A percentile compares a stretch with the other conserved stretches of the same genome.
phyloP scores from a whole-genome alignment of 2,329 filamentous ascomycete species.

The Fusarium incarnatum region DNA sequence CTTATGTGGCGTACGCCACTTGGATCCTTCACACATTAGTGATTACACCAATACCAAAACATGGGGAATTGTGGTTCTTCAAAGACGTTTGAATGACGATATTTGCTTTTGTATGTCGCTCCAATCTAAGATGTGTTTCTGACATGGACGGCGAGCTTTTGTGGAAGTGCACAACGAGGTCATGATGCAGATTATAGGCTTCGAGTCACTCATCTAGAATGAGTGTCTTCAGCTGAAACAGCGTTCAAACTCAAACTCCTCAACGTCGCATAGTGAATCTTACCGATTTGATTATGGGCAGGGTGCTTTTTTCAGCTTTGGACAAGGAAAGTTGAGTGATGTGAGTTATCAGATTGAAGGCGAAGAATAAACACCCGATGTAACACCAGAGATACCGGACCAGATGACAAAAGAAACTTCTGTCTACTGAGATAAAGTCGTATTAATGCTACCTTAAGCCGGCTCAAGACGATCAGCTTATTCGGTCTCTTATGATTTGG shows the following conservation, averaged over 20 bases:
- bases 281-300: not conserved
- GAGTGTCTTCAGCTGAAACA: not conserved
- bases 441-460: too few relatives aligned
- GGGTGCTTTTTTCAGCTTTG: not conserved
- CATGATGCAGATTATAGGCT: not conserved
- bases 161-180: not conserved
- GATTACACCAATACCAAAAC: not conserved
- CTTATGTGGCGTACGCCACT: not conserved
- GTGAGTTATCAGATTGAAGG: not conserved
- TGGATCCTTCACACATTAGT: not conserved
- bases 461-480: too few relatives aligned
- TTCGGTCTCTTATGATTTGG: too few relatives aligned
- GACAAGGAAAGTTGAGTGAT: not conserved
- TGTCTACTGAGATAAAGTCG: too few relatives aligned
- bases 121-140: not conserved
- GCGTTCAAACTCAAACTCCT: not conserved
- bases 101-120: not conserved
- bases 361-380: too few relatives aligned
- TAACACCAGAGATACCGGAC: too few relatives aligned
- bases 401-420: too few relatives aligned
- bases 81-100: not conserved
- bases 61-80: not conserved
- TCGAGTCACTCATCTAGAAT: accelerated
- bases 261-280: not conserved
- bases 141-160: not conserved